Evolutionary conservation across 805 yeast genomes (phyloP).

Genomic region (Wickerhamiella nectarea): DNA sequence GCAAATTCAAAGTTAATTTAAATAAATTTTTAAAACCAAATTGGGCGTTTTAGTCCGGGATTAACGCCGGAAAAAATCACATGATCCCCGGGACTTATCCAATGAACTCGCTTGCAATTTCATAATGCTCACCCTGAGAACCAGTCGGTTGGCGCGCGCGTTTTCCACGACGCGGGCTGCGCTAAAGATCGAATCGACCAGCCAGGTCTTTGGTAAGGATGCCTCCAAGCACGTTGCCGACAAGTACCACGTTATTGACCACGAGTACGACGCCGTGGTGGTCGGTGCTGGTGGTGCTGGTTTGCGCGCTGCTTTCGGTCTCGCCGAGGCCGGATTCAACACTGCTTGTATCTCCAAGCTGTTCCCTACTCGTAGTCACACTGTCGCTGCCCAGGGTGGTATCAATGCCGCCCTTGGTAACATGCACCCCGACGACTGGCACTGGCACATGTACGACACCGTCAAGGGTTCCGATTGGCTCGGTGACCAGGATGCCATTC

Average conservation of each 20-base stretch:
- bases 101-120: slow-evolving; percentile 4
- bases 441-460: slow-evolving; percentile 99
- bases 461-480: slow-evolving; percentile 99
- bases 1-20: too few species aligned
- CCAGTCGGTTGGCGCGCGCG: slow-evolving; percentile 9
- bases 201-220: slow-evolving; percentile 29
- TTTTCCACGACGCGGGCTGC: slow-evolving; percentile 14
- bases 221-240: slow-evolving; percentile 44
- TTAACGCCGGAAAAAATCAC: background rate
- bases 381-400: slow-evolving; percentile 99
- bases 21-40: too few species aligned
- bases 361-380: slow-evolving; percentile 96
- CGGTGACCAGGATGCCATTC: slow-evolving; percentile 98
- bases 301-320: slow-evolving; percentile 93
- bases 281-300: slow-evolving; percentile 99
- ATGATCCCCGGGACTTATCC: slow-evolving; percentile 5
- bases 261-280: slow-evolving; percentile 94
- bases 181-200: slow-evolving; percentile 21
- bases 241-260: slow-evolving; percentile 87
- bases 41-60: too few species aligned
- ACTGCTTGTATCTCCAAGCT: slow-evolving; percentile 95
- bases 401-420: slow-evolving; percentile 97
- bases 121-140: slow-evolving; percentile 10
- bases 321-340: slow-evolving; percentile 92
- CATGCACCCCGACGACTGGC: slow-evolving; percentile 98